Base-by-base conservation (phyloP, 1,284 basidiomycete species). In the Pseudozyma sp. region DNA sequence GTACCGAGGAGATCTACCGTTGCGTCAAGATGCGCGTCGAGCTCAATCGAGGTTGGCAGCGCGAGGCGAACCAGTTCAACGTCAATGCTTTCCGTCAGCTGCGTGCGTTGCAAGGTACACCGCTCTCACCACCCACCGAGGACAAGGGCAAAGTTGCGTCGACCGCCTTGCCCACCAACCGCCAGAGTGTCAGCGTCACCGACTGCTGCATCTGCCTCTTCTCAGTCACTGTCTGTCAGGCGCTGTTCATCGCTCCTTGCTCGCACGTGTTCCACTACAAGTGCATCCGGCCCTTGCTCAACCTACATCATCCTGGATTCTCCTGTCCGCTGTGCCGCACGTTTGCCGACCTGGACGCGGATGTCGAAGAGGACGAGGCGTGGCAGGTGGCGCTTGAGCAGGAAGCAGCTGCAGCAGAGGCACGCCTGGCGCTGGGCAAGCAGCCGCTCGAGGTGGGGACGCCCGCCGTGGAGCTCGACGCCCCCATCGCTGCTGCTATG, bases 251-350 rank as follows among this genome's bases (percentile, higher is more conserved):
- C 82, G 94, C 95, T 34, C 83, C 83, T 0, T 85, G 81, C 79
- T 96, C 94, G 7, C 96, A 98, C 85, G 91, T 95, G 0, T 97
- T 97, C 87, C 96, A 97, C 86, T 98, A 93, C 89, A 98, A 98
- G 85, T 99, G 97, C 85, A 96, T 99, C 75, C 90, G 94, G 0
- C 95, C 94, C 0, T 87, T 98, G 16, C 88, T 99, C 45, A 89
- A 92, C 77, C 78, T 80, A 35, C 94, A 98, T 85, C 90, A 96
- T 79, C 94, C 96, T 0, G 92, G 93, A 4, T 99, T 99, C 86
- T 93, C 91, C 7, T 99, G 96, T 80, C 97, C 96, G 0, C 89
- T 99, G 8, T 99, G 96, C 85, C 77, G 86, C 11, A 84, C 84
- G 5, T 97, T 93, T 83, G 94, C 94, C 11, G 93, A 98, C 83